These are phyloP conservation scores for Aquilaria yunnanensis DNA, from an alignment of 345 rosid species.

Conservation along the genomic window DNA sequence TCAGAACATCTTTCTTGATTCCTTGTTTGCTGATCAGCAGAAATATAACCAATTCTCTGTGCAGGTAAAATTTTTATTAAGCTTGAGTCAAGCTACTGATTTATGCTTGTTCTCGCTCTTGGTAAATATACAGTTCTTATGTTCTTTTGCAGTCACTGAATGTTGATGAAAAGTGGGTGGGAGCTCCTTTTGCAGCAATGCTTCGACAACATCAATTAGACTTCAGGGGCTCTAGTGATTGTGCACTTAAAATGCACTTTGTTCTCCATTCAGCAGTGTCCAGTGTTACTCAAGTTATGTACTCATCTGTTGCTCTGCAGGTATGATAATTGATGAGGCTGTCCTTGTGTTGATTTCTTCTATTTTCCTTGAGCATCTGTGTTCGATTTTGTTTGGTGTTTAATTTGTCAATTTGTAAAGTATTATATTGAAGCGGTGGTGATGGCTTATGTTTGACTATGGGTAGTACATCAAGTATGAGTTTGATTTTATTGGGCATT, in stretches of 20 bases:
- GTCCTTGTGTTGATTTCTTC: slow-evolving; percentile 5
- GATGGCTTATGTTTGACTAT: slow-evolving; percentile 4
- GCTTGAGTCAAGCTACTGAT: background rate
- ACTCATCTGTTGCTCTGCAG: slow-evolving; percentile 76
- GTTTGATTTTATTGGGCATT: no score
- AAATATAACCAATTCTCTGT: slow-evolving; percentile 62
- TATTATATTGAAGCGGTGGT: slow-evolving; percentile 3
- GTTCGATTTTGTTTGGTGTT: slow-evolving; percentile 8
- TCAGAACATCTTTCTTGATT: slow-evolving; percentile 51
- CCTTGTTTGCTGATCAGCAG: slow-evolving; percentile 52
- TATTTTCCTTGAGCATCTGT: slow-evolving; percentile 3
- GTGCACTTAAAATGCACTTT: slow-evolving; percentile 43
- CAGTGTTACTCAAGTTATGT: slow-evolving; percentile 67
- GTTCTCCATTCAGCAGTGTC: slow-evolving; percentile 58
- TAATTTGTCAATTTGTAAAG: slow-evolving; percentile 9
- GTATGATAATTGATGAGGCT: slow-evolving; percentile 33
- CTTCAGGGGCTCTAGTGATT: slow-evolving; percentile 38
- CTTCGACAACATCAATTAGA: slow-evolving; percentile 66
- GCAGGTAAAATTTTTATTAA: slow-evolving; percentile 41
- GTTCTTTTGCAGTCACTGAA: slow-evolving; percentile 47
- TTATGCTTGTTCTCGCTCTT: background rate
- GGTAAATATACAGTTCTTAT: background rate
- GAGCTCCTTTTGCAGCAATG: slow-evolving; percentile 88
- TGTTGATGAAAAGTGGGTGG: slow-evolving; percentile 72
- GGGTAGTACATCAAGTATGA: background rate